Conservation (phyloP, 1,284 basidiomycete species). For the Melampsora larici-populina region DNA sequence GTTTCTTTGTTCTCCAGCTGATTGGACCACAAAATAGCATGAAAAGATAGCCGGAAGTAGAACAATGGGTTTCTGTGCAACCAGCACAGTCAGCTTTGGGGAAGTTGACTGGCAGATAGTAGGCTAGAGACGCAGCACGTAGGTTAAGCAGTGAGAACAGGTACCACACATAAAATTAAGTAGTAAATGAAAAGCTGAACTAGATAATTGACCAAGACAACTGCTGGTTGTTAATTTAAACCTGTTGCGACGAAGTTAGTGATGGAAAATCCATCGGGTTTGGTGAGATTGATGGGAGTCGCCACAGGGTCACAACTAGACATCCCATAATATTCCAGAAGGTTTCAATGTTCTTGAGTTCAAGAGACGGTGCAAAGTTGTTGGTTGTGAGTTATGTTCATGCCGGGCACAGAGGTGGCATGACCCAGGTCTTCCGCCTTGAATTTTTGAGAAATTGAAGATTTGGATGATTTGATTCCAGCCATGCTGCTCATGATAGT, state of each 20-base stretch:
- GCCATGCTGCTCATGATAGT: not conserved
- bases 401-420: too few relatives aligned
- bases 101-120: not conserved
- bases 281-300: not conserved
- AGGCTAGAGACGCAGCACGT: not conserved
- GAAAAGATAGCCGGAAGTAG: too few relatives aligned
- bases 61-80: not conserved
- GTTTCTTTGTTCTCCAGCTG: too few relatives aligned
- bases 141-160: not conserved
- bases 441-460: not conserved
- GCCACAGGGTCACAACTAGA: not conserved
- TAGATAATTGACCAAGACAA: constrained; percentile 7
- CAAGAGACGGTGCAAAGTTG: too few relatives aligned
- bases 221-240: not conserved
- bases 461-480: not conserved
- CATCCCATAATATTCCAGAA: constrained; percentile 7
- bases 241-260: not conserved
- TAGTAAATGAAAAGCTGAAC: not conserved
- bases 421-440: not conserved
- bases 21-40: too few relatives aligned
- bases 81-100: not conserved
- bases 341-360: not conserved
- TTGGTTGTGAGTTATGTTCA: too few relatives aligned
- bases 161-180: not conserved
- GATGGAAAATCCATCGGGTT: not conserved